Evolutionary conservation across 2,329 filamentous ascomycete genomes (phyloP), one percentile per base, ranked within the genome.

Genomic region (Nemania sp.): DNA sequence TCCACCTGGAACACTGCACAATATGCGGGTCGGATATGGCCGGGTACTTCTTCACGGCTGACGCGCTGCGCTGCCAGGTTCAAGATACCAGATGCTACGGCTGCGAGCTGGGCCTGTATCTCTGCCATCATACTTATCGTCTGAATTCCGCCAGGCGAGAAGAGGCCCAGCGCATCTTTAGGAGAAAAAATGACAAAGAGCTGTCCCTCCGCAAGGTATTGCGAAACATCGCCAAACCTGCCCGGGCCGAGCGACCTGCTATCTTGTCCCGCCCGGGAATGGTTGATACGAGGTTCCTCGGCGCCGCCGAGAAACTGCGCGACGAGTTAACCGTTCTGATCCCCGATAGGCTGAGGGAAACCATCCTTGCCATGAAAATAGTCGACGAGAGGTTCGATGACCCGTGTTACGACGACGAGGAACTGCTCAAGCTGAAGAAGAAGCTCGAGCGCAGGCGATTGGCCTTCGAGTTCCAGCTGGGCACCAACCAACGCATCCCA

Each of bases 71-170:
- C 2, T 55, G 61, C 3, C 20, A 3, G 0, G 15, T 12, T 1
- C 1, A 43, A 12, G 29, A 64, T 11, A 13, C 52, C 1, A 4
- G 63, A 5, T 72, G 70, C 25, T 50, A 59, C 11, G 70, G 70
- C 0, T 72, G 70, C 45, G 62, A 70, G 12, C 47, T 72, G 1
- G 6, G 13, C 9, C 2, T 1, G 0, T 10, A 21, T 2, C 57
- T 69, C 1, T 6, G 42, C 3, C 2, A 6, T 0, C 52, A 68
- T 1, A 32, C 32, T 1, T 64, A 64, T 39, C 58, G 55, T 21
- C 57, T 64, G n/a, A 51, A 56, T 2, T 2, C 2, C 1, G 0
- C 18, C 0, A 45, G 62, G 42, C 25, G 54, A 11, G 5, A 12
- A 4, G 6, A 58, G 11, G 51, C 42, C 7, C 2, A 35, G 1